Percentiles rank a stretch among this genome's conserved stretches.
Evolutionary conservation across 305 asterid species (phyloP).

Genomic region (Solanum aculeatissimum): DNA sequence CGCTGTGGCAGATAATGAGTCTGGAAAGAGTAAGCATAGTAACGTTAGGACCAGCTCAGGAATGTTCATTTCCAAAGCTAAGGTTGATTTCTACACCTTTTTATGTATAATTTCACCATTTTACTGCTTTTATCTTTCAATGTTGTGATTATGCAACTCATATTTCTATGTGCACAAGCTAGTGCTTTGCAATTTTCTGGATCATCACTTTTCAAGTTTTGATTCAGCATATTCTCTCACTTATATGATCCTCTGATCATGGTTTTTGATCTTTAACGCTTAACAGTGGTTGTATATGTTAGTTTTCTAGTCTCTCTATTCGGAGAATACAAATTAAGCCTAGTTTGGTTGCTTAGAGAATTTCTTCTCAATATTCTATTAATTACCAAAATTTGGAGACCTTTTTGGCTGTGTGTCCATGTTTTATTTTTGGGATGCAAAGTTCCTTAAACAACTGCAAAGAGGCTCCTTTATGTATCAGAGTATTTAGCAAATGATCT

Average conservation of each 20-base stretch:
- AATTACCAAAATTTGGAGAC: not conserved
- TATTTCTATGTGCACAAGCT: not conserved
- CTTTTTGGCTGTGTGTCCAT: not conserved
- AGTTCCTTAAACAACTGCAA: not conserved
- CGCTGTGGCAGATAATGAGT: conserved; percentile 70
- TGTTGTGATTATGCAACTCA: not conserved
- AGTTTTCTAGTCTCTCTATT: not conserved
- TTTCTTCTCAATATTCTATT: not conserved
- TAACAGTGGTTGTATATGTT: not conserved
- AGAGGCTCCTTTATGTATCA: not conserved
- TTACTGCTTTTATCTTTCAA: not conserved
- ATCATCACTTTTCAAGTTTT: not conserved
- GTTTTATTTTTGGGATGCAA: not conserved
- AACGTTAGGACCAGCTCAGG: conserved; percentile 96
- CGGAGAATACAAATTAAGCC: not conserved
- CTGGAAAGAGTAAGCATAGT: conserved; percentile 66
- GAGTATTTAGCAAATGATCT: not conserved
- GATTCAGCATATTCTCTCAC: not conserved
- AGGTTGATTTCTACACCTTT: conserved; percentile 27
- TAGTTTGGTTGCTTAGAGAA: not conserved
- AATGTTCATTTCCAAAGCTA: conserved; percentile 67
- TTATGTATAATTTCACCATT: not conserved
- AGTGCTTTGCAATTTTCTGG: not conserved
- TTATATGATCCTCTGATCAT: not conserved
- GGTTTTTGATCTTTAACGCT: not conserved